Base-by-base conservation (phyloP, 2,329 filamentous ascomycete genomes). In the Neonectria coccinea region DNA sequence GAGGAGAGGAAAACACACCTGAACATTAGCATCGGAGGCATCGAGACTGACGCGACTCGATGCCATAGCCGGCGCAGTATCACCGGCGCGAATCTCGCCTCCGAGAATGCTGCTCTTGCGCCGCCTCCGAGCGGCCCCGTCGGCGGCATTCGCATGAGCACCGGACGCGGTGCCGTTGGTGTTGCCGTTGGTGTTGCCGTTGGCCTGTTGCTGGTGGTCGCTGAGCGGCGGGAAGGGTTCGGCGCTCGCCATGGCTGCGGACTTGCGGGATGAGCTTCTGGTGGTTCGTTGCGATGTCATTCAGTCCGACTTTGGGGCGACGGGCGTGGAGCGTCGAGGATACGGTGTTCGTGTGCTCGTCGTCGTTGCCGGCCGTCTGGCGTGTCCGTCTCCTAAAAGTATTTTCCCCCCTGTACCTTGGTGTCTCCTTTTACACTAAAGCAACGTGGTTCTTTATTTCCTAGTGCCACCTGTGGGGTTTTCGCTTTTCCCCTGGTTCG, bases 171-270 rank as follows among this genome's bases (percentile, higher is more conserved):
- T 71, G 62, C 59, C 66, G 48, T 67, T 70, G 68, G 56, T 68
- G 67, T 39, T 56, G 47, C 47, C 27, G 20, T n/a, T n/a, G n/a
- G n/a, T n/a, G n/a, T 55, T 74, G 44, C 72, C 70, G 63, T 76
- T 78, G 69, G 73, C 74, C 52, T 80, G 79, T 72, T 81, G 80
- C 68, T 84, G 75, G 72, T 85, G 83, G 67, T 86, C 83, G 76
- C 82, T 85, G 69, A 88, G 81, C 42, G 84, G 78, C 59, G 86
- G 86, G 66, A 88, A 88, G 20, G 86, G 86, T 76, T 88, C 86
- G 65, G 81, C 76, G 61, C 75, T 77, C 44, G 83, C 77, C 83
- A 85, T 85, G 71, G 54, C 56, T 50, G 62, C n/a, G 20, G 52
- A 39, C 47, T 53, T 59, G 20, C 57, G 39, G 11, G 50, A 58